Percentiles rank a stretch among this genome's conserved stretches.
Evolutionary conservation across 306 rosid genomes (phyloP).

Genomic region (Medicago lupulina): DNA sequence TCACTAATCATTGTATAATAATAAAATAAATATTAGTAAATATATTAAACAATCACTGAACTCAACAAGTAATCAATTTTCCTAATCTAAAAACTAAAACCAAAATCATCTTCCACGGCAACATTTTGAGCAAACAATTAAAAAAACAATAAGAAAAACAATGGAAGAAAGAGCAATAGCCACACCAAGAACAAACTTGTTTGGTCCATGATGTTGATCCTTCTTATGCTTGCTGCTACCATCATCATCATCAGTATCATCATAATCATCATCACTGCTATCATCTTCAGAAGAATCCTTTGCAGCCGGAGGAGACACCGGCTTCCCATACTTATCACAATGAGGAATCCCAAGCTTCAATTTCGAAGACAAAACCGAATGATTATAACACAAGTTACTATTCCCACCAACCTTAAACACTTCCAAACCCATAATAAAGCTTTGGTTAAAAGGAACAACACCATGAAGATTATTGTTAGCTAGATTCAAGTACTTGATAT

Average conservation of each 20-base stretch:
- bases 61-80: constrained; percentile 46
- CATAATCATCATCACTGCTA: constrained; percentile 55
- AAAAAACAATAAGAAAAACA: constrained; percentile 85
- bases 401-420: constrained; percentile 74
- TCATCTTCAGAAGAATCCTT: constrained; percentile 67
- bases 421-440: constrained; percentile 56
- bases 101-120: constrained; percentile 62
- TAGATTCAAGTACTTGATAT: constrained; percentile 76
- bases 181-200: constrained; percentile 90
- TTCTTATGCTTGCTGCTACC: constrained; percentile 47
- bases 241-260: constrained; percentile 50
- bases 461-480: constrained; percentile 79
- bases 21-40: constrained; percentile 36
- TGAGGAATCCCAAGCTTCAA: constrained; percentile 90
- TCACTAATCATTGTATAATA: constrained; percentile 44
- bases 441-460: constrained; percentile 72
- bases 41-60: constrained; percentile 45
- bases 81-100: constrained; percentile 58
- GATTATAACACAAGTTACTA: constrained; percentile 77
- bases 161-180: constrained; percentile 92
- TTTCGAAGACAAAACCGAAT: constrained; percentile 72
- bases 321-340: constrained; percentile 87
- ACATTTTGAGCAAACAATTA: constrained; percentile 73
- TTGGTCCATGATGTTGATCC: constrained; percentile 80
- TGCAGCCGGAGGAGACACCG: constrained; percentile 75